A percentile compares a stretch with the other conserved stretches of the same genome.
These are phyloP conservation scores for Neonectria sp. DNA, from an alignment of 2,329 filamentous ascomycete species.

Conservation along the genomic window DNA sequence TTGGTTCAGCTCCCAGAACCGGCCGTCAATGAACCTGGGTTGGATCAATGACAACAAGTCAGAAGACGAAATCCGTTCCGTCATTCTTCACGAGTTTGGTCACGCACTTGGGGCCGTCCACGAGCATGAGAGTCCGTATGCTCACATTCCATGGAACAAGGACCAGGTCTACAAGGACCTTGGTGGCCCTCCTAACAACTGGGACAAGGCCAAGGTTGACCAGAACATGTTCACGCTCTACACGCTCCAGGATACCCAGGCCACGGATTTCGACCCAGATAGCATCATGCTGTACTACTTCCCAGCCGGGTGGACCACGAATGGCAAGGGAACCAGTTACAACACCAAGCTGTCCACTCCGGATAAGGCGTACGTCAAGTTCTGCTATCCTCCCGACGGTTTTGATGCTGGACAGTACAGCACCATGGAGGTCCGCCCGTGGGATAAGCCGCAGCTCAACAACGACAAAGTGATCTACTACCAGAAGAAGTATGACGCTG, in stretches of 20 bases:
- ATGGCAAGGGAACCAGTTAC: conserved; percentile 23
- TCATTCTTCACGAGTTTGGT: conserved; percentile 31
- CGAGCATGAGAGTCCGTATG: conserved; percentile 21
- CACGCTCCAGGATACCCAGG: conserved; percentile 14
- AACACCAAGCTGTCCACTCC: conserved; percentile 37
- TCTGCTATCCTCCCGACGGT: conserved; percentile 31
- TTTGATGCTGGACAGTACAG: conserved; percentile 30
- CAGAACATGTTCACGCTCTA: conserved; percentile 28
- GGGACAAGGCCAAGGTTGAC: conserved; percentile 24
- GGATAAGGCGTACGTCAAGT: conserved; percentile 40
- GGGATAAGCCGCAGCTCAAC: conserved; percentile 14
- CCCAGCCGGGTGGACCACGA: conserved; percentile 30
- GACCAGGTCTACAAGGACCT: conserved; percentile 22
- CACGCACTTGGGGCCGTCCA: conserved; percentile 28
- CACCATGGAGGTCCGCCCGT: conserved; percentile 31
- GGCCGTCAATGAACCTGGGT: conserved; percentile 22
- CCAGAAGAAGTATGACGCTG: conserved; percentile 10
- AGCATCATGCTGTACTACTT: conserved; percentile 46
- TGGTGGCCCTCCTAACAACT: conserved; percentile 4
- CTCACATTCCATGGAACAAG: conserved; percentile 29
- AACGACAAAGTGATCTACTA: not conserved
- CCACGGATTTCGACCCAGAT: conserved; percentile 33
- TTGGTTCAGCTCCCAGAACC: conserved; percentile 11
- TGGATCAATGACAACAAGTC: conserved; percentile 6
- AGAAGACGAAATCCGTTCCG: not conserved